Evolutionary conservation across 495 filamentous ascomycete genomes (phyloP), one percentile per base, ranked within the genome.

Genomic region (Sordaria brevicollis): DNA sequence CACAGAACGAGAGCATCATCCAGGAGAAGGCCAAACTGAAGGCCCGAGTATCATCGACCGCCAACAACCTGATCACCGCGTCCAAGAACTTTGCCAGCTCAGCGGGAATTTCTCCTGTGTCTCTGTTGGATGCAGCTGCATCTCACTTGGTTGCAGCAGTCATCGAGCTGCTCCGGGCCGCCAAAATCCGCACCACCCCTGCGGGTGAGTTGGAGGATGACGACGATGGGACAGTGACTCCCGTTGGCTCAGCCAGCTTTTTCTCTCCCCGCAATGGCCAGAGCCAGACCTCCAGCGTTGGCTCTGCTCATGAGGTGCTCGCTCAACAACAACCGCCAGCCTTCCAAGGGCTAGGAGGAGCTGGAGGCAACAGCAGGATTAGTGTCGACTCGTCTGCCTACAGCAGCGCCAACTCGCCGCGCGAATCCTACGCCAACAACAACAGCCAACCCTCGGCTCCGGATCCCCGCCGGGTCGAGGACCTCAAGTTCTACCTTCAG

Each of bases 1-100:
- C 85, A 7, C 83, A 72, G 67, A 86, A 78, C 69, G 84, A 77
- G 76, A 84, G 78, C 69, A 73, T 74, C 25, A 71, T 76, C n/a
- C 80, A 85, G 68, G 83, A 87, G 71, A 85, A 87, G 65, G 76
- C 81, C 31, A 96, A 91, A 79, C 84, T 93, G 57, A 94, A 92
- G 74, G 85, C 86, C 3, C 87, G 90, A 9, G 89, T 97, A 13
- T 94, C 92, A 29, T 91, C 90, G 5, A 97, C 95, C 13, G 92
- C 95, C 34, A 99, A 98, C 83, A 97, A 96, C 73, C 81, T 98
- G 69, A 97, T 97, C 71, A 98, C 93, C 15, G 93, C 94, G 4
- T 90, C 91, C 25, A 97, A 94, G 82, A 96, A 96, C 74, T 96
- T 94, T 78, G 89, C 92, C 38, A 83, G 82, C 25, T 89, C 92